Conservation (phyloP, 306 rosid genomes). For the Fragaria vesca region DNA sequence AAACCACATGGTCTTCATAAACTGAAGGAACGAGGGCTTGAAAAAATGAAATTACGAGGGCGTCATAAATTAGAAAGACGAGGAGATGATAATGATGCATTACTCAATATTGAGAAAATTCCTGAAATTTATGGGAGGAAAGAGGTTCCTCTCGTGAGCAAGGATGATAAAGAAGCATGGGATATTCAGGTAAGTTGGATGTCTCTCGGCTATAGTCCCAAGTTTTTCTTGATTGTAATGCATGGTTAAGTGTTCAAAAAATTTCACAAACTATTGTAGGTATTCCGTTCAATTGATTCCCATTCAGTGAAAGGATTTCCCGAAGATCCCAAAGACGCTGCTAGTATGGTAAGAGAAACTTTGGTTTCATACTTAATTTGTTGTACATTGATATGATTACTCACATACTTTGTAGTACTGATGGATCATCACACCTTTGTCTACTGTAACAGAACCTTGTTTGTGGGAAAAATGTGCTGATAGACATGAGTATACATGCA, state of each 20-base stretch:
- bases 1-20: conserved; percentile 39
- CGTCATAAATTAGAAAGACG: not conserved
- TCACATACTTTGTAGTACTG: not conserved
- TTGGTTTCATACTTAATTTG: not conserved
- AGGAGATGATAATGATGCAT: conserved; percentile 45
- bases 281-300: conserved; percentile 85
- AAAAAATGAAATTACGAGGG: not conserved
- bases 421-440: not conserved
- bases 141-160: conserved; percentile 31
- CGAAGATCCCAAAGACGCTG: conserved; percentile 50
- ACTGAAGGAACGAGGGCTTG: conserved; percentile 9
- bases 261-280: conserved; percentile 31
- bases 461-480: conserved; percentile 75
- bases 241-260: not conserved
- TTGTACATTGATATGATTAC: not conserved
- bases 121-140: conserved; percentile 53
- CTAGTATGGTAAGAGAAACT: conserved; percentile 46
- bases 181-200: conserved; percentile 65
- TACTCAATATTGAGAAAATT: conserved; percentile 66
- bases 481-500: conserved; percentile 83
- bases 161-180: conserved; percentile 61
- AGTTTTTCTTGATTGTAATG: not conserved
- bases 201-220: not conserved
- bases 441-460: conserved; percentile 59
- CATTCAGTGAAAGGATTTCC: conserved; percentile 86